phyloP scores from a whole-genome alignment of 257 asterid species.

The Fraxinus excelsior region DNA sequence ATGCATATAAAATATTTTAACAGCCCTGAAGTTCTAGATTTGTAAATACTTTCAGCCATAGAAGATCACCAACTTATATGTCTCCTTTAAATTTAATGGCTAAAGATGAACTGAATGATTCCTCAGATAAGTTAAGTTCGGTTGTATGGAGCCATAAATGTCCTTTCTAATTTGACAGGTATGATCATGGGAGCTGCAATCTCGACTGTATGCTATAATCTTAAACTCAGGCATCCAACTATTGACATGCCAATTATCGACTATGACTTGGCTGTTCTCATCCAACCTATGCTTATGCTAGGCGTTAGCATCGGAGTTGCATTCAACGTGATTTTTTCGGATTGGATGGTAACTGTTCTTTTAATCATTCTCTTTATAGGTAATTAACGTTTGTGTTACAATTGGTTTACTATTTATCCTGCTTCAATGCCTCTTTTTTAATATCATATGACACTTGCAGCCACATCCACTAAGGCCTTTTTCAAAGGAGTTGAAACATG shows the following conservation, averaged over 20 bases:
- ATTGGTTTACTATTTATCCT: conserved; percentile 5
- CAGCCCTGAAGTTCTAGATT: neutral
- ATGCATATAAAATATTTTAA: no score
- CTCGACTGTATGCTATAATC: conserved; percentile 89
- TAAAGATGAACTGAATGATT: neutral
- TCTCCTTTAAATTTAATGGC: neutral
- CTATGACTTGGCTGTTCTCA: conserved; percentile 92
- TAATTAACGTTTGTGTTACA: conserved; percentile 30
- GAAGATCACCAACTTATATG: neutral
- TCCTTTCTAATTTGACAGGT: conserved; percentile 51
- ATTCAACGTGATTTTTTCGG: conserved; percentile 86
- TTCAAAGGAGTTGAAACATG: conserved; percentile 89
- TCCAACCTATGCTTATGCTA: conserved; percentile 97
- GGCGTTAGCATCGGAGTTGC: conserved; percentile 94
- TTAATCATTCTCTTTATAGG: conserved; percentile 82
- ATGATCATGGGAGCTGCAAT: conserved; percentile 98
- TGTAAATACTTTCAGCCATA: no score
- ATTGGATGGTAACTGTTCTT: conserved; percentile 98
- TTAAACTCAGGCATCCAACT: conserved; percentile 87
- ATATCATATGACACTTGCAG: conserved; percentile 41
- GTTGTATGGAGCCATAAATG: neutral
- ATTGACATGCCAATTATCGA: conserved; percentile 89
- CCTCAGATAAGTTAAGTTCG: neutral
- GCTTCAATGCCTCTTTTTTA: conserved; percentile 14
- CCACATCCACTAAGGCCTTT: conserved; percentile 84